Base-by-base conservation (phyloP, 163 green algal genomes). In the Prototheca wickerhamii region DNA sequence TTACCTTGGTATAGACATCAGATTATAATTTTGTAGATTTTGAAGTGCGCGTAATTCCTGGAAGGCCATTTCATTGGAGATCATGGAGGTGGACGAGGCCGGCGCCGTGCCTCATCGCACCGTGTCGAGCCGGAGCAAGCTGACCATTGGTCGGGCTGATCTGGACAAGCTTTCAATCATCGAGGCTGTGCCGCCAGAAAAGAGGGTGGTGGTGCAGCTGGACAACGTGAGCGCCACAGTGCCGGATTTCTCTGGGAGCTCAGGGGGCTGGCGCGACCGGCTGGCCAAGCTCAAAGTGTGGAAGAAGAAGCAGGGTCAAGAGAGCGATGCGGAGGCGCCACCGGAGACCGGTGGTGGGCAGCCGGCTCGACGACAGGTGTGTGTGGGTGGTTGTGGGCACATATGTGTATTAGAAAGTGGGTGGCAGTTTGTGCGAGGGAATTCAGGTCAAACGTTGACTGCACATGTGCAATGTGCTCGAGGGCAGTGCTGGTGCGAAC, bases 141-240 rank as follows among this genome's bases (percentile, higher is more conserved):
- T 63, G 37, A n/a, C 35, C n/a, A 63, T 63, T 28, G 58, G 58
- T 5, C 34, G 26, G 26, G 31, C 34, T 3, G 58, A 63, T 30
- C 25, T 63, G n/a, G 37, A 42, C 35, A 46, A 63, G 3, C 35
- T 63, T 7, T 53, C 37, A 4, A 46, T 63, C 23, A 63, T 63
- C 18, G 58, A 63, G 26, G 3, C 58, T 7, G 26, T 63, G 25
- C 37, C 58, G 29, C 25, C 23, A 28, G 31, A 37, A 23, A 28
- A 29, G 58, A 17, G 30, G 35, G 25, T 53, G 37, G 7, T 31
- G 28, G 37, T 15, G 8, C 12, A 40, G 7, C 26, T 40, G 15
- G 10, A 54, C 8, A 23, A 25, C 25, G 28, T 61, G 54, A 44
- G 31, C 28, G 28, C 57, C 3, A 40, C 3, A 2, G 30, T 32